Evolutionary conservation across 2,329 filamentous ascomycete genomes (phyloP), one percentile per base, ranked within the genome.

Genomic region (Byssoonygena ceratinophila): DNA sequence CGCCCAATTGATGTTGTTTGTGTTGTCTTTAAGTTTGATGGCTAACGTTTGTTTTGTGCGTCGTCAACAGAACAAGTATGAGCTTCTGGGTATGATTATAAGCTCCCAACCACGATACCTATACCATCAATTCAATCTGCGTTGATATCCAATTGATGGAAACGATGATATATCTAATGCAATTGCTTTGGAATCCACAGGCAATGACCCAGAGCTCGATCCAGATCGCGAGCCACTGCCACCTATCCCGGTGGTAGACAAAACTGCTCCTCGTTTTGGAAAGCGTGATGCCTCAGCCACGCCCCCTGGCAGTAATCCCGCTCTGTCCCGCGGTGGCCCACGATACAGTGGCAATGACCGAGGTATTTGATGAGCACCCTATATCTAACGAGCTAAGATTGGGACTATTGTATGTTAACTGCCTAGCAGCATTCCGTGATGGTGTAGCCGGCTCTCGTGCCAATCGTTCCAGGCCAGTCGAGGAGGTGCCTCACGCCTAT

Each of bases 201-300:
- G 81, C 71, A 84, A 84, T 72, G 81, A 84, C 69, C 79, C 78
- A 62, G 81, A 84, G 68, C 77, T 80, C 68, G 81, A 83, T 71
- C 79, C 80, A 70, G 87, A 91, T 74, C 82, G 83, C 74, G 78
- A 79, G 61, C 82, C 84, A 66, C 77, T 82, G 64, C 84, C 84
- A 69, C 90, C 89, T 65, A 83, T 87, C 65, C 92, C 88, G 81
- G 85, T 87, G 70, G 80, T 92, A 69, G 88, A 95, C 72, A 94
- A 92, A 82, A 80, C 82, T 61, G 73, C 77, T 61, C 76, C 81
- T 66, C 84, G 88, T 71, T 79, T 80, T 69, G 81, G 80, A 71
- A 96, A 96, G 84, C 87, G 88, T 76, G 90, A 91, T 75, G 84
- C 80, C 68, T 62, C 63, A 57, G 52, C 58, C 50, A 61, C 62